These are phyloP conservation scores for Boletus barrowsii DNA, from an alignment of 768 basidiomycete species.

Conservation along the genomic window DNA sequence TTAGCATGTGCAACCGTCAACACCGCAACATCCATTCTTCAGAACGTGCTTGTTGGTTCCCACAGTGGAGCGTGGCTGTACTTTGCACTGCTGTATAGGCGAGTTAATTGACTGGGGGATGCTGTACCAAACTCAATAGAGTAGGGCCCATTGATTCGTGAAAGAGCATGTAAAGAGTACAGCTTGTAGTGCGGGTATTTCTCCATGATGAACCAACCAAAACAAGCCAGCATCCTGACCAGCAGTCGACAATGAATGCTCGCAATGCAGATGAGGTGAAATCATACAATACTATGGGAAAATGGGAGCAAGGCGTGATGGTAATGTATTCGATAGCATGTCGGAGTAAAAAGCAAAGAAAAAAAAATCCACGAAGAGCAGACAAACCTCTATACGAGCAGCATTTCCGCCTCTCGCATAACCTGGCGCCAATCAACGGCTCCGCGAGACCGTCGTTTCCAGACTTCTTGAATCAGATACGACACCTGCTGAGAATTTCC, in stretches of 20 bases:
- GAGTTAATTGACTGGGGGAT: background rate
- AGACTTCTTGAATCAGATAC: conserved; percentile 54
- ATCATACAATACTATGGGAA: conserved; percentile 10
- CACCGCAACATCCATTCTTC: too few relatives aligned
- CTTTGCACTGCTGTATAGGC: background rate
- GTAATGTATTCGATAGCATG: conserved; percentile 3
- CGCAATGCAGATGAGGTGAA: conserved; percentile 3
- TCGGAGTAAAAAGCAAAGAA: background rate
- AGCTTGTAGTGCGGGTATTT: conserved; percentile 21
- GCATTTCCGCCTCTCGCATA: conserved; percentile 48
- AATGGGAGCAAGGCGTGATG: background rate
- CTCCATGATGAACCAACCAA: conserved; percentile 16
- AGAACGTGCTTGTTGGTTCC: conserved; percentile 1
- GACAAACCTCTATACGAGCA: conserved; percentile 50
- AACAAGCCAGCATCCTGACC: conserved; percentile 20
- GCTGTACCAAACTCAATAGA: background rate
- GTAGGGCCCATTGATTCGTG: background rate
- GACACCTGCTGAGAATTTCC: conserved; percentile 65
- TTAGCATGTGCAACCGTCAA: background rate
- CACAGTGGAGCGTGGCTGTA: conserved; percentile 21
- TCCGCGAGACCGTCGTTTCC: conserved; percentile 42
- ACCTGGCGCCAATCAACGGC: conserved; percentile 62
- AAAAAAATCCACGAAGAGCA: background rate
- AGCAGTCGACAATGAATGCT: conserved; percentile 16
- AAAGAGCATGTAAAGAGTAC: conserved; percentile 18